Percentiles rank a stretch among this genome's conserved stretches.
Conservation (phyloP, 345 rosid genomes). For the Eucalyptus pauciflora region DNA sequence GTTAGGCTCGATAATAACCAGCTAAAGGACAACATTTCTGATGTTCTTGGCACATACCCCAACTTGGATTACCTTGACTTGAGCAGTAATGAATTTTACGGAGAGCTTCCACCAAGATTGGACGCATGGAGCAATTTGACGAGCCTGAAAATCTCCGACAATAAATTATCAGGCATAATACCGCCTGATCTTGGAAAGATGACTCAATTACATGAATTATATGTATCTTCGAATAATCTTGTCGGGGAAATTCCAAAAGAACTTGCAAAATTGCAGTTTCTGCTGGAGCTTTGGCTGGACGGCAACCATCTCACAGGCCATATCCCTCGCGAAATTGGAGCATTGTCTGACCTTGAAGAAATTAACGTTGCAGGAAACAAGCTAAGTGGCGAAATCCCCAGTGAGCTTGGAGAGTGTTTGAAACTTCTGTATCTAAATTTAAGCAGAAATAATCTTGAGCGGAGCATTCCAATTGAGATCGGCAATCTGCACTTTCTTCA, state of each 20-base stretch:
- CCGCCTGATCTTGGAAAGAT: background rate
- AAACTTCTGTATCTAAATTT: background rate
- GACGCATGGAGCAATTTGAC: background rate
- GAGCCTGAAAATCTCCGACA: background rate
- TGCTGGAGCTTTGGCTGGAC: background rate
- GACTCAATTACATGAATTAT: background rate
- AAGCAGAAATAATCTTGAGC: background rate
- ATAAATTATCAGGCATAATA: background rate
- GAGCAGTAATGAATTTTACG: background rate
- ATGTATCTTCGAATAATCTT: background rate
- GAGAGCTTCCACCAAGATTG: background rate
- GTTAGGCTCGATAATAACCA: background rate
- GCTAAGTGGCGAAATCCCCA: background rate
- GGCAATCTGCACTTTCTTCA: background rate
- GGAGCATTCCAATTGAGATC: background rate
- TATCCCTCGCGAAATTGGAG: background rate
- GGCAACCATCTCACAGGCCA: background rate
- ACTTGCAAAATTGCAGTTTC: background rate
- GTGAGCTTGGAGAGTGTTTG: background rate
- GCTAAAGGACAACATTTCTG: background rate
- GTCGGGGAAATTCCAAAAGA: background rate
- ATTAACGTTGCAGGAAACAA: background rate
- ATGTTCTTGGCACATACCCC: background rate
- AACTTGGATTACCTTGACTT: background rate
- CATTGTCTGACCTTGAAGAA: background rate